A percentile compares a stretch with the other conserved stretches of the same genome.
Conservation (phyloP, 2,329 filamentous ascomycete genomes). For the Penicillium sp. region DNA sequence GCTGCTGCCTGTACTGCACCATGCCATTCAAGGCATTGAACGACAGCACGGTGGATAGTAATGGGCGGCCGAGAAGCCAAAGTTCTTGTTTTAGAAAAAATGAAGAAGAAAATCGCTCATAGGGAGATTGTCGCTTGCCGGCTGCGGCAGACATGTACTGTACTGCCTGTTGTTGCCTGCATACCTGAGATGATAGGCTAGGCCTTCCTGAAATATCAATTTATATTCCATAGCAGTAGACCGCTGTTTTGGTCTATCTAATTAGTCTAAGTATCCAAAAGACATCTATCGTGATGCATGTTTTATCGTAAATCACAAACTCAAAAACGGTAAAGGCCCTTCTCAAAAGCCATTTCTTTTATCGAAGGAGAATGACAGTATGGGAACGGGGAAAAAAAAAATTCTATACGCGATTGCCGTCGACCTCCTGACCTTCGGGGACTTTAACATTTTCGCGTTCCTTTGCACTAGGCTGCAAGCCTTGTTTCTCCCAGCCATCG, state of each 20-base stretch:
- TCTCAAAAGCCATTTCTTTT: neutral
- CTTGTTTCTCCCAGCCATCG: slow-evolving; percentile 42
- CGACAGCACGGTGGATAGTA: neutral
- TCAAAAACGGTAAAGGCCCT: neutral
- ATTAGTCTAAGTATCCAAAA: neutral
- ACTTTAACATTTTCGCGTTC: slow-evolving; percentile 33
- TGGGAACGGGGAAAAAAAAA: neutral
- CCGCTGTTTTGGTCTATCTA: neutral
- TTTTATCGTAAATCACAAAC: neutral
- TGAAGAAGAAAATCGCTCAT: neutral
- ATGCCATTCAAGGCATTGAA: neutral
- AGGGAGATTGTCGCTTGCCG: too few relatives aligned
- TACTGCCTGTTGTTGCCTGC: neutral
- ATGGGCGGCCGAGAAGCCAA: too few relatives aligned
- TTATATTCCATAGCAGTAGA: neutral
- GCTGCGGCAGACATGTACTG: neutral
- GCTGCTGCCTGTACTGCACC: slow-evolving; percentile 2
- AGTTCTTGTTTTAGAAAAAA: neutral
- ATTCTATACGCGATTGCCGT: slow-evolving; percentile 24
- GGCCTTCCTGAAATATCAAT: neutral
- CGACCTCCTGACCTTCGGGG: slow-evolving; percentile 28
- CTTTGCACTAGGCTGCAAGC: slow-evolving; percentile 34
- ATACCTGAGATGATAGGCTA: neutral
- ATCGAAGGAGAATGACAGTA: neutral
- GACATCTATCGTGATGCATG: neutral